These are phyloP conservation scores for Ophiostoma quercus DNA, from an alignment of 2,329 filamentous ascomycete genomes.

Conservation along the genomic window DNA sequence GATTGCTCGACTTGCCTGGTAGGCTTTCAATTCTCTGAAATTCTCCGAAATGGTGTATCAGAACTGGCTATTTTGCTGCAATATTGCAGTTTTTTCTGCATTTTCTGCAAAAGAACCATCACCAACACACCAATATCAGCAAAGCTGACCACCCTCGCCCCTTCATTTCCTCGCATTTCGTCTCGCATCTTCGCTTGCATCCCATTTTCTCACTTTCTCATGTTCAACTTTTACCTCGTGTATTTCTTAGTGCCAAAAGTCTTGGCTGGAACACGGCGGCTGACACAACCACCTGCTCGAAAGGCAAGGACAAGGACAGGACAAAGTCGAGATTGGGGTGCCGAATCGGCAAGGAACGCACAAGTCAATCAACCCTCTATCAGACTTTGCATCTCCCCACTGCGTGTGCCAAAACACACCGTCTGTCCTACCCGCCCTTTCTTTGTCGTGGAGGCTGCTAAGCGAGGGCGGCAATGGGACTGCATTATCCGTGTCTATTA, in stretches of 20 bases:
- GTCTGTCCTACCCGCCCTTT: background rate
- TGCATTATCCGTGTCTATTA: no score
- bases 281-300: background rate
- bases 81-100: background rate
- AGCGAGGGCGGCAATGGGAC: background rate
- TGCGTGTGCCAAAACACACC: background rate
- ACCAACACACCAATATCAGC: background rate
- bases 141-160: background rate
- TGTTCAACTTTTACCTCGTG: no score
- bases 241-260: background rate
- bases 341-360: background rate
- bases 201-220: background rate
- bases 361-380: background rate
- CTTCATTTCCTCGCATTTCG: background rate
- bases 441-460: background rate
- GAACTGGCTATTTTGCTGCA: background rate
- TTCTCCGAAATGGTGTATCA: conserved; percentile 7
- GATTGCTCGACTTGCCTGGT: background rate
- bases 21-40: background rate
- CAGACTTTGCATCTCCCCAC: background rate
- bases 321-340: background rate
- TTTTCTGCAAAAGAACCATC: background rate
- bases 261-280: background rate
- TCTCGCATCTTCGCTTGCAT: background rate
- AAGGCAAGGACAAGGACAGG: background rate